Evolutionary conservation across 805 yeast genomes (phyloP).

Genomic region (Metschnikowia noctiluminum): DNA sequence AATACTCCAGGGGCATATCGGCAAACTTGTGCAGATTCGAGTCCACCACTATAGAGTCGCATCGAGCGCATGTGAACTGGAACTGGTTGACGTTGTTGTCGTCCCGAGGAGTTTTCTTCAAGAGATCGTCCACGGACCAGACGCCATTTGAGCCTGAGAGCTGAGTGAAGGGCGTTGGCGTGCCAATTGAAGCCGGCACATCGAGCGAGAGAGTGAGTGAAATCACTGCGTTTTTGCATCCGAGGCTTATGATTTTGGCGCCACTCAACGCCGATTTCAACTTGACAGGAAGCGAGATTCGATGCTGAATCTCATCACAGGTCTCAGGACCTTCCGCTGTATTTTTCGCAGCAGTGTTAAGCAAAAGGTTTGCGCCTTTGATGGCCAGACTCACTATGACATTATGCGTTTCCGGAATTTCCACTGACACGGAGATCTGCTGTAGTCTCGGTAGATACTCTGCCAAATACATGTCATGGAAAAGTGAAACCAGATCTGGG

Average conservation of each 20-base stretch:
- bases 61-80: conserved; percentile 28
- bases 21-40: conserved; percentile 34
- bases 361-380: neutral
- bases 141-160: conserved; percentile 11
- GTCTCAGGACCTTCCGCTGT: neutral
- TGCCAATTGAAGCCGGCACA: neutral
- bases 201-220: conserved; percentile 1
- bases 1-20: conserved; percentile 85
- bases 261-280: neutral
- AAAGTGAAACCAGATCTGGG: neutral
- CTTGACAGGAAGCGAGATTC: conserved; percentile 5
- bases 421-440: conserved; percentile 14
- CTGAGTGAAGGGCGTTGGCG: conserved; percentile 11
- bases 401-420: conserved; percentile 1
- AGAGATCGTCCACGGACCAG: conserved; percentile 46
- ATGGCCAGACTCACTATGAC: conserved; percentile 5
- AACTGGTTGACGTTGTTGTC: conserved; percentile 22
- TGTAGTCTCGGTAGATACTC: conserved; percentile 18
- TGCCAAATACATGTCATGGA: conserved; percentile 10
- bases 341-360: conserved; percentile 3
- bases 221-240: neutral
- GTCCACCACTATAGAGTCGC: conserved; percentile 27
- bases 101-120: conserved; percentile 29
- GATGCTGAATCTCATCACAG: neutral
- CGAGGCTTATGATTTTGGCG: conserved; percentile 6